These are phyloP conservation scores for Sclerotinia glacialis DNA, from an alignment of 2,329 filamentous ascomycete species.

Conservation along the genomic window DNA sequence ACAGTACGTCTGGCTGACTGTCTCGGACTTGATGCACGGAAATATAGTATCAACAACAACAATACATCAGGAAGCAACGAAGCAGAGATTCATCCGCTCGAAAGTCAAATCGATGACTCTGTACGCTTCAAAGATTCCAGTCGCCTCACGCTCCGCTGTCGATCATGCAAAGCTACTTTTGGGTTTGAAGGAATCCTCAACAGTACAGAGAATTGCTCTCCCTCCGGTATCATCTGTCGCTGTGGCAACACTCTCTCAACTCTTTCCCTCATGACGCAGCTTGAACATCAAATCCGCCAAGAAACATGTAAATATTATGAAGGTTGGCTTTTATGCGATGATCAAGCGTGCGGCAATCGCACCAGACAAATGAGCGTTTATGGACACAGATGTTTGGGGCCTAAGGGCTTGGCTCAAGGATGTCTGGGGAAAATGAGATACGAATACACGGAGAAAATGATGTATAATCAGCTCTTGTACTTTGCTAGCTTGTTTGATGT, in stretches of 20 bases:
- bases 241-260: slow-evolving; percentile 66
- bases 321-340: slow-evolving; percentile 86
- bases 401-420: slow-evolving; percentile 77
- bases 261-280: slow-evolving; percentile 76
- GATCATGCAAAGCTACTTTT: slow-evolving; percentile 69
- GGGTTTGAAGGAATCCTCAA: slow-evolving; percentile 72
- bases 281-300: slow-evolving; percentile 78
- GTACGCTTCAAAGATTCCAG: slow-evolving; percentile 82
- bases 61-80: slow-evolving; percentile 52
- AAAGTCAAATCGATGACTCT: slow-evolving; percentile 89
- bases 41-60: slow-evolving; percentile 71
- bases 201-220: slow-evolving; percentile 60
- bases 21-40: slow-evolving; percentile 83
- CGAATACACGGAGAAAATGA: slow-evolving; percentile 80
- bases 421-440: slow-evolving; percentile 87
- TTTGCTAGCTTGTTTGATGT: slow-evolving; percentile 83
- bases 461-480: slow-evolving; percentile 95
- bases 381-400: slow-evolving; percentile 83
- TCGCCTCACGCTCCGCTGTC: slow-evolving; percentile 75
- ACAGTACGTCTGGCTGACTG: slow-evolving; percentile 87
- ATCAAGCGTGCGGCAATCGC: slow-evolving; percentile 78
- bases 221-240: slow-evolving; percentile 72
- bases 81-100: slow-evolving; percentile 81
- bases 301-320: slow-evolving; percentile 86
- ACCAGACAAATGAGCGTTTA: slow-evolving; percentile 94